phyloP scores from a whole-genome alignment of 805 yeast species.

The Pichia nakasei region DNA sequence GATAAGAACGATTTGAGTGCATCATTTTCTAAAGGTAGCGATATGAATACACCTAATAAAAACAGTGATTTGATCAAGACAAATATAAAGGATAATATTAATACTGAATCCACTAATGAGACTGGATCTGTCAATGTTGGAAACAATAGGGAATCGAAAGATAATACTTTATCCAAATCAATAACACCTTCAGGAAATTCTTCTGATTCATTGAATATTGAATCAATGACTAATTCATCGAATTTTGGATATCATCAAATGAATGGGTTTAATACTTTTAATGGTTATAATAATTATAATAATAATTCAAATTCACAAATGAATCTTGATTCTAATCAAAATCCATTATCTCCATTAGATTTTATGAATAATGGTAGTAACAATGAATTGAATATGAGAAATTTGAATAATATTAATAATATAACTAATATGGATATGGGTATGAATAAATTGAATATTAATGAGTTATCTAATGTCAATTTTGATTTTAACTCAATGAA shows the following conservation, averaged over 20 bases:
- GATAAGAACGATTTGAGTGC: no score
- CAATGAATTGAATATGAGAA: not conserved
- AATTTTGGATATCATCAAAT: not conserved
- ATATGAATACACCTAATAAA: no score
- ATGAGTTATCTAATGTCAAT: not conserved
- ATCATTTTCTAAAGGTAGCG: not conserved
- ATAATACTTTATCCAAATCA: not conserved
- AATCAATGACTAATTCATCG: not conserved
- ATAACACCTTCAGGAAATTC: not conserved
- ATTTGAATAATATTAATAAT: not conserved
- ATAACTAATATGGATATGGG: not conserved
- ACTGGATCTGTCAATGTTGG: no score
- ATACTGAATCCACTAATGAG: not conserved
- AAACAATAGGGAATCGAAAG: not conserved
- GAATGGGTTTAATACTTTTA: not conserved
- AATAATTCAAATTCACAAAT: no score
- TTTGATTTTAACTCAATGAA: not conserved
- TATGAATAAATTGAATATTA: not conserved
- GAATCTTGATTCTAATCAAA: no score
- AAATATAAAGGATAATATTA: not conserved
- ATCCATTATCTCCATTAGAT: no score
- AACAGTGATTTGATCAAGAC: no score
- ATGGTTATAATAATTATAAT: not conserved
- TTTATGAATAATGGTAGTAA: no score
- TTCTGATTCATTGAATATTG: not conserved